Percentiles rank a stretch among this genome's conserved stretches.
Evolutionary conservation across 441 rosid species (phyloP).

Genomic region (Breynia disticha): DNA sequence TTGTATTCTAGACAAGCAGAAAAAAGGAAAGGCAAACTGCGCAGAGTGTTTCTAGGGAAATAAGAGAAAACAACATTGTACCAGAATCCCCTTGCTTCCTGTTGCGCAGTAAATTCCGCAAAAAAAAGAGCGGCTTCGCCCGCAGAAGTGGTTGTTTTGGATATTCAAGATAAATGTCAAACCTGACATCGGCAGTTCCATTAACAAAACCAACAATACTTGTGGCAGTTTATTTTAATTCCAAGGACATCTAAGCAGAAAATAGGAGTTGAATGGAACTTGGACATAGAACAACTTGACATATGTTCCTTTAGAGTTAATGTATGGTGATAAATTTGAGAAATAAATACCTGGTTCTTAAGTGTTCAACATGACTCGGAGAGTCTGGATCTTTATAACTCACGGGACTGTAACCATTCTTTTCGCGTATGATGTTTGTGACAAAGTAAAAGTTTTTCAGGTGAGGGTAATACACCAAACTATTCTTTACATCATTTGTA

Average conservation of each 20-base stretch:
- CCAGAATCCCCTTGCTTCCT: constrained; percentile 58
- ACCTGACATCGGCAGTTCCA: constrained; percentile 39
- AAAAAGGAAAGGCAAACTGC: background rate
- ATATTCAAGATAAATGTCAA: constrained; percentile 45
- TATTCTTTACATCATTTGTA: constrained; percentile 51
- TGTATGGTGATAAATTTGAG: constrained; percentile 4
- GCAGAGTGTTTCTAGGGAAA: background rate
- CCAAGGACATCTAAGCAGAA: too few relatives aligned
- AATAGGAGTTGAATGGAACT: too few relatives aligned
- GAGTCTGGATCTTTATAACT: constrained; percentile 28
- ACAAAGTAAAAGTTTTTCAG: constrained; percentile 57
- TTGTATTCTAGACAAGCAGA: background rate
- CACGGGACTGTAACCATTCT: constrained; percentile 48
- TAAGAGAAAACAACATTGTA: constrained; percentile 14
- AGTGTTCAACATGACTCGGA: constrained; percentile 41
- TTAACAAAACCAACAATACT: background rate
- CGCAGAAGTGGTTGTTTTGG: constrained; percentile 71
- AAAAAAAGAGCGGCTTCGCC: constrained; percentile 59
- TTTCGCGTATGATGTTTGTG: constrained; percentile 30
- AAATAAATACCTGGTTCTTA: constrained; percentile 35
- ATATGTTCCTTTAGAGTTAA: too few relatives aligned
- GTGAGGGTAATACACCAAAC: constrained; percentile 57
- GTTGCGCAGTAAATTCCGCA: constrained; percentile 79
- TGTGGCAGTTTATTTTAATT: too few relatives aligned
- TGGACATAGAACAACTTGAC: too few relatives aligned